phyloP scores from a whole-genome alignment of 331 rosid genomes.

The Rosa hybrid region DNA sequence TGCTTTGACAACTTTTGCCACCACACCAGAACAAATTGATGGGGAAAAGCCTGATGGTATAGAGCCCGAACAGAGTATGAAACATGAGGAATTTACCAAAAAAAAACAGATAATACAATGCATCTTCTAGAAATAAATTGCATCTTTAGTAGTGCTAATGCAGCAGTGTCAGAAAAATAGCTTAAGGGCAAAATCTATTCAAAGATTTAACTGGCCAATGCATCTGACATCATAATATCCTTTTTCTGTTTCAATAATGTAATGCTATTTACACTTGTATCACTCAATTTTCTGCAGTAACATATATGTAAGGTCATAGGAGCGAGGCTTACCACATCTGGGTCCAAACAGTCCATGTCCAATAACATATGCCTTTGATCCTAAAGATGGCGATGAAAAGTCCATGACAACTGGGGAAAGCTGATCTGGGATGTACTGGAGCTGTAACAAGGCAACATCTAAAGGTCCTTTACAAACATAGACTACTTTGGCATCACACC shows the following conservation, averaged over 20 bases:
- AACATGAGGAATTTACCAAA: background rate
- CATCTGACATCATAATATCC: background rate
- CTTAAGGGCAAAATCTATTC: background rate
- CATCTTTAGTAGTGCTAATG: background rate
- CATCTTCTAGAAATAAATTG: background rate
- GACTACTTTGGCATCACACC: conserved; percentile 82
- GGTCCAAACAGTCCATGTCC: conserved; percentile 97
- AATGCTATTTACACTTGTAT: background rate
- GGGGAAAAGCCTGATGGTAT: conserved; percentile 63
- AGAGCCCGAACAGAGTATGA: conserved; percentile 12
- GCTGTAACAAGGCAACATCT: conserved; percentile 91
- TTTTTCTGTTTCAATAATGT: background rate
- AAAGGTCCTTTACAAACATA: conserved; percentile 86
- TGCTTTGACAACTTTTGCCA: conserved; percentile 81
- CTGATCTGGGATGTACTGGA: conserved; percentile 59
- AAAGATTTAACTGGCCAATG: background rate
- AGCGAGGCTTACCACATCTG: conserved; percentile 63
- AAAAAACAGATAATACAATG: background rate
- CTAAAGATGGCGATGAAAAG: conserved; percentile 61
- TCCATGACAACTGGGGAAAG: conserved; percentile 63
- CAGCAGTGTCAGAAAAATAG: background rate
- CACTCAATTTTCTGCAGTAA: background rate
- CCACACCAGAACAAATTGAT: conserved; percentile 85
- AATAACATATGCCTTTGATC: conserved; percentile 80
- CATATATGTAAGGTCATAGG: conserved; percentile 2